These are phyloP conservation scores for Luvunga scandens DNA, from an alignment of 345 rosid genomes.

Conservation along the genomic window DNA sequence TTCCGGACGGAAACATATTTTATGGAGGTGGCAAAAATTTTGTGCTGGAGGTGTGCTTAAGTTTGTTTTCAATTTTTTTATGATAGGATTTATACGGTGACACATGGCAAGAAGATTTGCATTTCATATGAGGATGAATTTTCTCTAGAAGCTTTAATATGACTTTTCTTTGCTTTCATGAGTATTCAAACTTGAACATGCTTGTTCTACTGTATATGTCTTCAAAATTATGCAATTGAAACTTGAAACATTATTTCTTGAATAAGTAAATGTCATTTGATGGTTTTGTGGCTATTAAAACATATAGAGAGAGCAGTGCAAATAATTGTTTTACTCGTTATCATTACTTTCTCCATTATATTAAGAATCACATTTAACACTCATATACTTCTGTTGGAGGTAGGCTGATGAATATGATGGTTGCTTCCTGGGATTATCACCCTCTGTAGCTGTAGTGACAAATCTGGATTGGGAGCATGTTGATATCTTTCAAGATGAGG, in stretches of 20 bases:
- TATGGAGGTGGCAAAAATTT: constrained; percentile 26
- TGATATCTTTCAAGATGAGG: constrained; percentile 33
- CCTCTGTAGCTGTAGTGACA: constrained; percentile 33
- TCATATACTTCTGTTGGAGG: not conserved
- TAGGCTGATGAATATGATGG: constrained; percentile 43
- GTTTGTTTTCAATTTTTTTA: not conserved
- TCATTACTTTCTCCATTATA: not conserved
- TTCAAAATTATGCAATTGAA: not conserved
- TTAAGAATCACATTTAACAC: not conserved
- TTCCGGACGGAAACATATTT: constrained; percentile 26
- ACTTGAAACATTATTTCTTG: not conserved
- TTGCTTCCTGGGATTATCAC: constrained; percentile 35
- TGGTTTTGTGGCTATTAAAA: constrained; percentile 2
- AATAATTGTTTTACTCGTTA: not conserved
- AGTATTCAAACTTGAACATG: not conserved
- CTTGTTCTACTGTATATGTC: not conserved
- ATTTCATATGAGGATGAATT: not conserved
- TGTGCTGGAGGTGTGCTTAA: constrained; percentile 30
- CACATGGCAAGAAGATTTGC: not conserved
- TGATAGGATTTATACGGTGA: not conserved
- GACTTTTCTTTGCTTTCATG: not conserved
- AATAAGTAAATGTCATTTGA: constrained; percentile 1
- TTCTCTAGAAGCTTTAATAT: not conserved
- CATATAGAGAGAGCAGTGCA: not conserved
- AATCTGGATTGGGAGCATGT: constrained; percentile 42